These are phyloP conservation scores for Aaosphaeria pasadenensis DNA, from an alignment of 2,329 filamentous ascomycete species.

Conservation along the genomic window DNA sequence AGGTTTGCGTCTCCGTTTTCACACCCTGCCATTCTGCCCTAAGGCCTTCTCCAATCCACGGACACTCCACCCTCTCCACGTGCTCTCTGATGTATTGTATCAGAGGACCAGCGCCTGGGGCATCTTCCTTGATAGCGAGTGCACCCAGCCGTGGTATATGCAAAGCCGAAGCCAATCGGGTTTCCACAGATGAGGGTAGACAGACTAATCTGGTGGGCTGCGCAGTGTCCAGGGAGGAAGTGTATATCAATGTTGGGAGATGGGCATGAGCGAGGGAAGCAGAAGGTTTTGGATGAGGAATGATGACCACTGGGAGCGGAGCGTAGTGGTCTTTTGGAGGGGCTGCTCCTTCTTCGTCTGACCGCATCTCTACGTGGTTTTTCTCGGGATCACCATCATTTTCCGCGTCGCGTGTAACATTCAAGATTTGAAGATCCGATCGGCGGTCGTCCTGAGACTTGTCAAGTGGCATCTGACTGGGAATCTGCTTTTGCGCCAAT, in stretches of 20 bases:
- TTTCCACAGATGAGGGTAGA: slow-evolving; percentile 59
- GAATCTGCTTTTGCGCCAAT: slow-evolving; percentile 27
- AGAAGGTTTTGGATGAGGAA: slow-evolving; percentile 31
- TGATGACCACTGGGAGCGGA: slow-evolving; percentile 16
- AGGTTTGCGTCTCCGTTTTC: slow-evolving; percentile 42
- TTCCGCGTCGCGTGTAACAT: background rate
- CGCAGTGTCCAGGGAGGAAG: slow-evolving; percentile 11
- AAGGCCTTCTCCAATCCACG: slow-evolving; percentile 55
- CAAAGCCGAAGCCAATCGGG: slow-evolving; percentile 55
- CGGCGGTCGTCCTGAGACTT: background rate
- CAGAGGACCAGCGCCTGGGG: slow-evolving; percentile 57
- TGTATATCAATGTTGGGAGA: slow-evolving; percentile 29
- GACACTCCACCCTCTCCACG: slow-evolving; percentile 52
- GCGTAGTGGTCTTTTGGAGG: slow-evolving; percentile 1
- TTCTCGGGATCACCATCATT: too few relatives aligned
- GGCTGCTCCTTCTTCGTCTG: background rate
- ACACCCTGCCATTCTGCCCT: slow-evolving; percentile 43
- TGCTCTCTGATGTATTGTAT: slow-evolving; percentile 54
- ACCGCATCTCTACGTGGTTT: background rate
- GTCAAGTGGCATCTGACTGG: slow-evolving; percentile 5
- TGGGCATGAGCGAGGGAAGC: slow-evolving; percentile 32
- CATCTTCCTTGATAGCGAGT: slow-evolving; percentile 56
- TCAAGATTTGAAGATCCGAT: background rate
- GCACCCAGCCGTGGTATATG: slow-evolving; percentile 64
- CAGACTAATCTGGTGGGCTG: slow-evolving; percentile 57